These are phyloP conservation scores for Citrus reticulata DNA, from an alignment of 345 rosid species.

Conservation along the genomic window DNA sequence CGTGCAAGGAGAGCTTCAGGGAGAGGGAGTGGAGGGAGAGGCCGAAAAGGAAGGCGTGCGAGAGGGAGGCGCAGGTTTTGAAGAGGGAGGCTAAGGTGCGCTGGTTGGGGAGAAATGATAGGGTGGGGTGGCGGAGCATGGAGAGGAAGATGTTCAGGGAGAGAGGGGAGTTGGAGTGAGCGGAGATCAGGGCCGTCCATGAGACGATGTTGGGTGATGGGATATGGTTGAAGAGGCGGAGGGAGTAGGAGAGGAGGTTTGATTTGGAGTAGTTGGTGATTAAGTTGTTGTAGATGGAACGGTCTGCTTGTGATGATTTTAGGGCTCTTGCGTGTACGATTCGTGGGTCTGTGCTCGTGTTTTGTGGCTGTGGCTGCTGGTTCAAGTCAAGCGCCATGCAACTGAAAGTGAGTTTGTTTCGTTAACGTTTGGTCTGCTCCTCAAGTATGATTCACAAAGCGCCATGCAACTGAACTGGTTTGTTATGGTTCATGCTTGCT, in stretches of 20 bases:
- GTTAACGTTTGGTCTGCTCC: not conserved
- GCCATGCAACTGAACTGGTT: not conserved
- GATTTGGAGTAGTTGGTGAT: slow-evolving; percentile 40
- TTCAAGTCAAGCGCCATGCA: not conserved
- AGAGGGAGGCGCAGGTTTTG: slow-evolving; percentile 37
- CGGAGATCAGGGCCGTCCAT: slow-evolving; percentile 48
- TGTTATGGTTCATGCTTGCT: no score
- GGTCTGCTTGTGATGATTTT: slow-evolving; percentile 20
- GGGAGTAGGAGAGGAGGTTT: slow-evolving; percentile 23
- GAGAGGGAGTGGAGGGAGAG: slow-evolving; percentile 39
- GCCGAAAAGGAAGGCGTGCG: slow-evolving; percentile 26
- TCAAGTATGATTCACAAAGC: no score
- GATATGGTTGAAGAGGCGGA: slow-evolving; percentile 36
- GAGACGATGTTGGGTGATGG: slow-evolving; percentile 45
- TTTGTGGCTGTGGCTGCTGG: not conserved
- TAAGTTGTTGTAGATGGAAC: slow-evolving; percentile 26
- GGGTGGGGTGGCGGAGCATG: slow-evolving; percentile 40
- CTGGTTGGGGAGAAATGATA: slow-evolving; percentile 28
- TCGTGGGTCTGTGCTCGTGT: slow-evolving; percentile 30
- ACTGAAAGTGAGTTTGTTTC: not conserved
- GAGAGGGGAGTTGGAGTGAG: slow-evolving; percentile 24
- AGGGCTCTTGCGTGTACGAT: slow-evolving; percentile 34
- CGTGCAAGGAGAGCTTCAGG: slow-evolving; percentile 30
- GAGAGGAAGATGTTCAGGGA: slow-evolving; percentile 40
- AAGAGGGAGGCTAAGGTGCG: slow-evolving; percentile 43